A percentile compares a stretch with the other conserved stretches of the same genome.
Conservation (phyloP, 2,329 filamentous ascomycete species). For the Aspergillus costaricaensis region DNA sequence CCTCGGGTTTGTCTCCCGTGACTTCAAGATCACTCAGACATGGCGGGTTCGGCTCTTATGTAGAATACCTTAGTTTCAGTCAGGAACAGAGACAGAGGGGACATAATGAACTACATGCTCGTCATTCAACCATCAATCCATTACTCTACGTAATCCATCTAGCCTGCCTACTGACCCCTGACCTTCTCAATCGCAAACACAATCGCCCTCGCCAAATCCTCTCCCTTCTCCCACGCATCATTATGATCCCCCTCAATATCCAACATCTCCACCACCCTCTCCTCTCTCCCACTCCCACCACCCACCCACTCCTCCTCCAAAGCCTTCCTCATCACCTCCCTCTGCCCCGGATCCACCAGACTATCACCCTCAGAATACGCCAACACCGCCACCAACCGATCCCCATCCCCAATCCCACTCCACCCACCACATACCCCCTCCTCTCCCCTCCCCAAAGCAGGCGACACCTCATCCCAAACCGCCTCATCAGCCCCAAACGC, state of each 20-base stretch:
- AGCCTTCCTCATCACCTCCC: slow-evolving; percentile 51
- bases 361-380: slow-evolving; percentile 46
- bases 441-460: slow-evolving; percentile 34
- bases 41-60: not conserved
- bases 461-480: slow-evolving; percentile 44
- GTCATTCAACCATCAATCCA: too few species aligned
- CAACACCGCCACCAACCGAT: slow-evolving; percentile 36
- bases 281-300: slow-evolving; percentile 20
- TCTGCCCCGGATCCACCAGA: slow-evolving; percentile 43
- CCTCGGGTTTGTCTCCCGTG: slow-evolving; percentile 4
- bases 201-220: slow-evolving; percentile 43
- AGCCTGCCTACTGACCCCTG: slow-evolving; percentile 5
- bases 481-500: slow-evolving; percentile 44
- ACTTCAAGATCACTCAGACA: slow-evolving; percentile 12
- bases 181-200: slow-evolving; percentile 34
- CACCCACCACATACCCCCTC: slow-evolving; percentile 31
- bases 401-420: slow-evolving; percentile 25
- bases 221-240: slow-evolving; percentile 45
- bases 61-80: not conserved
- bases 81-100: not conserved
- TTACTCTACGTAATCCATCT: not conserved
- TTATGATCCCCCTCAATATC: slow-evolving; percentile 43
- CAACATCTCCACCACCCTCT: slow-evolving; percentile 43
- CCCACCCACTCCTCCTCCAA: slow-evolving; percentile 50
- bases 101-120: slow-evolving; percentile 2